Percentiles rank a stretch among this genome's conserved stretches.
Conservation (phyloP, 2,329 filamentous ascomycete species). For the Parastagonospora avenae region DNA sequence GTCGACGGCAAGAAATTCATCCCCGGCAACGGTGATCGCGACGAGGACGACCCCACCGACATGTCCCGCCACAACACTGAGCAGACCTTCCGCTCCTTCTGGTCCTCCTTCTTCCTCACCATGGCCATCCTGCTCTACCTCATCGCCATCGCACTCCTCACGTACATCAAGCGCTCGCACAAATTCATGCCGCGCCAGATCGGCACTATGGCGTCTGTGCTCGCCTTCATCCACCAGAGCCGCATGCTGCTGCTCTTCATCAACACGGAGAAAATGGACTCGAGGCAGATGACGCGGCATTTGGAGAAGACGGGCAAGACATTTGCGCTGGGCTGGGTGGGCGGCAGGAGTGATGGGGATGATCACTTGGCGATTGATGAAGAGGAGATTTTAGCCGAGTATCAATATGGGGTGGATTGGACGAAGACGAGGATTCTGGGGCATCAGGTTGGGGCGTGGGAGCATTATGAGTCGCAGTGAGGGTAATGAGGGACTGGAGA, state of each 20-base stretch:
- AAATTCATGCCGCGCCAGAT: slow-evolving; percentile 79
- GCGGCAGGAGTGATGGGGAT: slow-evolving; percentile 68
- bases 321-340: slow-evolving; percentile 80
- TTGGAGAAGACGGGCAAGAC: slow-evolving; percentile 67
- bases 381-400: slow-evolving; percentile 70
- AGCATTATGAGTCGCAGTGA: slow-evolving; percentile 19
- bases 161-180: slow-evolving; percentile 66
- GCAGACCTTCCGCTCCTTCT: slow-evolving; percentile 64
- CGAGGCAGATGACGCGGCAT: slow-evolving; percentile 64
- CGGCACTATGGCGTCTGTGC: slow-evolving; percentile 75
- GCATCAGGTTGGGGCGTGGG: slow-evolving; percentile 40
- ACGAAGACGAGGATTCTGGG: slow-evolving; percentile 37
- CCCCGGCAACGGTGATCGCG: slow-evolving; percentile 29
- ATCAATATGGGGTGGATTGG: slow-evolving; percentile 64
- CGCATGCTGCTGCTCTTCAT: slow-evolving; percentile 81
- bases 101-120: slow-evolving; percentile 66
- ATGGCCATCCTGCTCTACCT: slow-evolving; percentile 71
- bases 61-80: slow-evolving; percentile 42
- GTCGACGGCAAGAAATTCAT: slow-evolving; percentile 68
- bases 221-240: slow-evolving; percentile 79
- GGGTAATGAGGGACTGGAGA: neutral
- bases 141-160: slow-evolving; percentile 61
- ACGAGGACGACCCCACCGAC: slow-evolving; percentile 14
- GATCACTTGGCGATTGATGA: slow-evolving; percentile 79
- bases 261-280: slow-evolving; percentile 67